Conservation (phyloP, 441 rosid species). For the Kokia cookei region DNA sequence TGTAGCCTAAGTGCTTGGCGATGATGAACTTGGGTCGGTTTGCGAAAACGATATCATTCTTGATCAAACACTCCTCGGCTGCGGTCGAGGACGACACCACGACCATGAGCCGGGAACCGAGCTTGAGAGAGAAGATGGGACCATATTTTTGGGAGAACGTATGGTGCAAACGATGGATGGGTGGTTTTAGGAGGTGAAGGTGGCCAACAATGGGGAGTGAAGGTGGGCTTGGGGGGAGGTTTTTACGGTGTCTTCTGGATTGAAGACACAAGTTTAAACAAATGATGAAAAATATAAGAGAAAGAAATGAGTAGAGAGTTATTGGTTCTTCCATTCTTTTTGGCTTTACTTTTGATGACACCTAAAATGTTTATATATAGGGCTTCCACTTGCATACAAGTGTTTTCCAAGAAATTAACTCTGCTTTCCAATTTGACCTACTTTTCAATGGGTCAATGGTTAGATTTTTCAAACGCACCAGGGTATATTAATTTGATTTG, state of each 20-base stretch:
- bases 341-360: background rate
- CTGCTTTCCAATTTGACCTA: background rate
- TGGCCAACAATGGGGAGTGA: constrained; percentile 44
- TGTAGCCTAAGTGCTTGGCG: constrained; percentile 40
- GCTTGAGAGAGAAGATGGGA: constrained; percentile 36
- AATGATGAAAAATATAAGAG: background rate
- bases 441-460: background rate
- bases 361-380: background rate
- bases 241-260: background rate
- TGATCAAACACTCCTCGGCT: constrained; percentile 47
- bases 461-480: background rate
- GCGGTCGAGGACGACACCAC: constrained; percentile 34
- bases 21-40: constrained; percentile 35
- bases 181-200: constrained; percentile 32
- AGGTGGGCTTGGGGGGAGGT: constrained; percentile 34
- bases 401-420: background rate
- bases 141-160: constrained; percentile 24
- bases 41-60: constrained; percentile 41
- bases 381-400: background rate
- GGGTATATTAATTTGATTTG: too few species aligned
- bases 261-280: constrained; percentile 1
- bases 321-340: background rate
- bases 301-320: background rate
- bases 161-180: constrained; percentile 18
- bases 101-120: constrained; percentile 41